Base-by-base conservation (phyloP, 306 rosid genomes). In the Carpinus viminea region DNA sequence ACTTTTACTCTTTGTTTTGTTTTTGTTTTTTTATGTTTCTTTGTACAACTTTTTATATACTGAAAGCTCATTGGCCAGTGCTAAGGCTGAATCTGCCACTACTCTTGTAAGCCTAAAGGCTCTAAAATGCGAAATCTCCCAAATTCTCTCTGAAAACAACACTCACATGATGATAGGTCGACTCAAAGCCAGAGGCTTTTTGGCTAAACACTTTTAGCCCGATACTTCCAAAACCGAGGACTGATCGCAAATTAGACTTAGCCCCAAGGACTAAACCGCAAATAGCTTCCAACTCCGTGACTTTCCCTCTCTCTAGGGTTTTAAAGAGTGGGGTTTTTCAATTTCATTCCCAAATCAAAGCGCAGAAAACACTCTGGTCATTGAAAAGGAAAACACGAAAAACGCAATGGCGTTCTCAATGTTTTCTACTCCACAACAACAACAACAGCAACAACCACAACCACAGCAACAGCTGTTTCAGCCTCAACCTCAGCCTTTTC, bases 321-420 rank as follows among this genome's bases (percentile, higher is more conserved):
- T 68, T 34, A 8, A 64, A 80, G 78, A 82, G 68, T 12, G 41
- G 85, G 77, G 48, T 64, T 78, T 78, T 75, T 79, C 26, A 28
- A 21, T 26, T 72, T 79, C 53, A 60, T 71, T 24, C 20, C 45
- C 72, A 17, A 61, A 55, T n/a, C 54, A 21, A 34, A 76, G 72
- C 46, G 43, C 78, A 16, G 24, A 74, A 20, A 69, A 48, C 31
- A 21, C 38, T 64, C 50, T 65, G 12, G 51, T 72, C 74, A 34
- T 61, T 21, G 57, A 28, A 51, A 24, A 18, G 8, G 15, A 70
- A 64, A 46, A 38, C 41, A 17, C 47, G 18, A 26, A 50, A 10
- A 64, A 73, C 76, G 74, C 70, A 81, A 95, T 95, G 99, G 84
- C 99, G 36, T 90, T 91, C 80, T 84, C 98, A 7, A 5, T 95